Evolutionary conservation across 2,329 filamentous ascomycete genomes (phyloP), one percentile per base, ranked within the genome.

Genomic region (Alternaria viburni): DNA sequence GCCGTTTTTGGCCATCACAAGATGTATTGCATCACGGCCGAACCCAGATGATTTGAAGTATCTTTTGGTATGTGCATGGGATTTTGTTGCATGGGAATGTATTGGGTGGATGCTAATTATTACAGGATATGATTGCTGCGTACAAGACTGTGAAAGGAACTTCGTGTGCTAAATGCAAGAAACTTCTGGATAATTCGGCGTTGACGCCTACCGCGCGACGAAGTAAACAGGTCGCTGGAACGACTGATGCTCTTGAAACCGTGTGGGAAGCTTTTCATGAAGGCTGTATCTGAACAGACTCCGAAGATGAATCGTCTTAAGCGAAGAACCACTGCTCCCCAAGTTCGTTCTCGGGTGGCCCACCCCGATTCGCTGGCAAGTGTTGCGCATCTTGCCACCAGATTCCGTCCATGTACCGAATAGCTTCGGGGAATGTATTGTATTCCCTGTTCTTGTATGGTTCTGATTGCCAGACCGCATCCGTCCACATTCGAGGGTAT

Each of bases 71-170:
- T 55, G 73, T 67, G n/a, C 26, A 45, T 13, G 11, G 46, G 4
- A 25, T 13, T 21, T 5, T 17, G 6, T 43, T 12, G 13, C 13
- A 28, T 32, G 15, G 36, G 5, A 2, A 52, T 25, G n/a, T 17
- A 46, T n/a, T 21, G 36, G 32, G 45, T 44, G 19, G 13, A 65
- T 61, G 44, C 67, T 78, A 54, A 68, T 15, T 28, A 41, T 30
- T 41, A 28, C 60, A 81, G 79, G 73, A 79, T 61, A 81, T 81
- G 79, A 78, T 81, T 64, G 72, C 72, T 30, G 75, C 78, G n/a
- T 81, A 80, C 62, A 80, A 76, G 50, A 73, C 67, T 11, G 65
- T 75, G 25, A 75, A 74, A 61, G 70, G 66, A 43, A 68, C 61
- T 15, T 66, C 61, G 5, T 81, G 79, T 64, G 72, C 71, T 12